Evolutionary conservation across 2,329 filamentous ascomycete species (phyloP), one percentile per base, ranked within the genome.

Genomic region (Exophiala lecanii-corni): DNA sequence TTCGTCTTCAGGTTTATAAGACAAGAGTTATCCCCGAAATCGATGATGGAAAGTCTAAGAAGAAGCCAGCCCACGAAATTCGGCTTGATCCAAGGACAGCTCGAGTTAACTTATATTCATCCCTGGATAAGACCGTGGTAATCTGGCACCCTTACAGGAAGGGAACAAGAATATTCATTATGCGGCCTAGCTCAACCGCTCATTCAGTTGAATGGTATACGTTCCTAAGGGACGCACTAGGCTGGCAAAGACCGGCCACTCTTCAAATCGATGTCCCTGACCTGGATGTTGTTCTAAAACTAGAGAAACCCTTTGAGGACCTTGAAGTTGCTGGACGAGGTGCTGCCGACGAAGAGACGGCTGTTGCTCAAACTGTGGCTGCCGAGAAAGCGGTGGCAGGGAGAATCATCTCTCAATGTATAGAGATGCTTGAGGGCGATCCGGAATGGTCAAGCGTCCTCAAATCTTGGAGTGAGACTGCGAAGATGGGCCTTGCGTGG

Each of bases 131-230:
- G 59, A 81, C 79, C 1, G 66, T 84, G 13, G 81, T 80, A 7
- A 63, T 84, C 7, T 84, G 79, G 72, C 67, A 73, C 21, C 74
- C 75, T 2, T 66, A 67, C 45, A 71, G 69, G 41, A 63, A 61
- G 13, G 73, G 77, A 2, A 80, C 76, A 2, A 69, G 70, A 23
- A 81, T 84, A 39, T 76, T 75, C 50, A 79, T 84, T 47, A 71
- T 84, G 61, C 73, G 78, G 20, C 72, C 80, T 4, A 72, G 75
- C 9, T 81, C 80, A 13, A 70, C 73, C 2, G 75, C 77, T 4
- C 76, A 76, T 54, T 76, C 79, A 5, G 74, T 81, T 7, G 81
- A 84, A 57, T 84, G 81, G 81, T 83, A 80, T 57, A 82, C 79
- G 0, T 83, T 83, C 50, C 65, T 84, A 10, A 69, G 74, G 9